Conservation (phyloP, 495 filamentous ascomycete species). For the Daldinia bambusicola region DNA sequence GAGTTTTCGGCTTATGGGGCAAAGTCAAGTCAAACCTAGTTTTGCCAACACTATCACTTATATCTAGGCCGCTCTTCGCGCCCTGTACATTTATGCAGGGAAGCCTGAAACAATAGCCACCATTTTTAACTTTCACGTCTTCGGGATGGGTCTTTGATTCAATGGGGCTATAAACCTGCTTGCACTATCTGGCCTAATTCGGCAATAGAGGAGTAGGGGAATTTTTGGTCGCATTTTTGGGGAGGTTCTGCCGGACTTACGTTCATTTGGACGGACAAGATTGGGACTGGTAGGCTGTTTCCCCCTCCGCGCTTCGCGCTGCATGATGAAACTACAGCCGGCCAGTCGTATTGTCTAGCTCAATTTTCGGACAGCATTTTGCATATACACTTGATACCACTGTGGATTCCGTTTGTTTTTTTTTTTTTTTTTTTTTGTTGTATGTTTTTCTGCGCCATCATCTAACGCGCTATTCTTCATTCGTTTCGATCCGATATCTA, state of each 20-base stretch:
- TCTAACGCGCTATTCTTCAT: slow-evolving; percentile 24
- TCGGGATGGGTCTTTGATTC: slow-evolving; percentile 31
- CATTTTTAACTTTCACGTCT: slow-evolving; percentile 15
- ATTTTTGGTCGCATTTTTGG: slow-evolving; percentile 25
- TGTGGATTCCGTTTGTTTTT: slow-evolving; percentile 32
- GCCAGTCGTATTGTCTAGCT: slow-evolving; percentile 26
- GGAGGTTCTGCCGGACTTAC: slow-evolving; percentile 28
- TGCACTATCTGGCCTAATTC: slow-evolving; percentile 33
- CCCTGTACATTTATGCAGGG: slow-evolving; percentile 17
- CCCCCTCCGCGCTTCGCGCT: slow-evolving; percentile 34
- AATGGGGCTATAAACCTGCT: slow-evolving; percentile 28
- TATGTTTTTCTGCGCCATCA: slow-evolving; percentile 16
- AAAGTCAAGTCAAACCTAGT: background rate
- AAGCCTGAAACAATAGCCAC: slow-evolving; percentile 8
- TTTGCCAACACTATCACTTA: slow-evolving; percentile 17
- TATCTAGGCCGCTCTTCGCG: slow-evolving; percentile 8
- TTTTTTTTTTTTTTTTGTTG: slow-evolving; percentile 6
- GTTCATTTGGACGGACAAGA: slow-evolving; percentile 34
- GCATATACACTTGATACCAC: slow-evolving; percentile 48
- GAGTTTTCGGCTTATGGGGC: background rate
- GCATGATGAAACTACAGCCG: slow-evolving; percentile 28
- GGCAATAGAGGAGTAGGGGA: slow-evolving; percentile 48
- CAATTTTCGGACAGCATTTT: slow-evolving; percentile 35
- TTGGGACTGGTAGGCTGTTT: slow-evolving; percentile 20
- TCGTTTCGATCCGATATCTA: slow-evolving; percentile 31